These are phyloP conservation scores for Microcyclospora pomicola DNA, from an alignment of 2,329 filamentous ascomycete genomes.

Conservation along the genomic window DNA sequence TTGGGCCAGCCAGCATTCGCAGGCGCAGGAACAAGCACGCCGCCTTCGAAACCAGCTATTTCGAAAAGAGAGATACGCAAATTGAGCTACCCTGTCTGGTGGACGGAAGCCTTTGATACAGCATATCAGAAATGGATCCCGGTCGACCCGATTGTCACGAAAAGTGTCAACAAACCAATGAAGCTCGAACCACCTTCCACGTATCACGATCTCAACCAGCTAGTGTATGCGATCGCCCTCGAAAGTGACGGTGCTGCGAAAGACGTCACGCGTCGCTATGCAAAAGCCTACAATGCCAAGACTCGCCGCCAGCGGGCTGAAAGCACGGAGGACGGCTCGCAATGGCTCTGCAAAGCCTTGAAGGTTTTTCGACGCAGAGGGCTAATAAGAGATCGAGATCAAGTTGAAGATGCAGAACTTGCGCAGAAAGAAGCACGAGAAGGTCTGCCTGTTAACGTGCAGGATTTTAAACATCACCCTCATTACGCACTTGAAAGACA, in stretches of 20 bases:
- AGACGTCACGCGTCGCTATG: slow-evolving; percentile 80
- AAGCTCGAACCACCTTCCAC: slow-evolving; percentile 71
- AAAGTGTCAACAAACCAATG: slow-evolving; percentile 59
- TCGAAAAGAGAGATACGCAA: slow-evolving; percentile 42
- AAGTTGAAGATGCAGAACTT: slow-evolving; percentile 71
- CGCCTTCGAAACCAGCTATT: slow-evolving; percentile 1
- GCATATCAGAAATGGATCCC: slow-evolving; percentile 85
- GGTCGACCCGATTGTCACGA: slow-evolving; percentile 71
- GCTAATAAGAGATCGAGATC: slow-evolving; percentile 48
- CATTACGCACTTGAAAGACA: slow-evolving; percentile 65
- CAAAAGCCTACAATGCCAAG: slow-evolving; percentile 81
- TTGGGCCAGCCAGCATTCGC: slow-evolving; percentile 20
- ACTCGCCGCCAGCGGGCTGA: slow-evolving; percentile 74
- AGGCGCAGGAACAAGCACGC: neutral
- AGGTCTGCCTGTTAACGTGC: slow-evolving; percentile 33
- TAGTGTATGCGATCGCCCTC: slow-evolving; percentile 77
- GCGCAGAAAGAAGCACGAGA: slow-evolving; percentile 58
- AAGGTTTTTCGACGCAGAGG: slow-evolving; percentile 28
- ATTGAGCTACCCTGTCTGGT: slow-evolving; percentile 72
- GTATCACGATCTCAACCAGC: slow-evolving; percentile 54
- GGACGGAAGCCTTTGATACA: slow-evolving; percentile 82
- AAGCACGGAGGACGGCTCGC: slow-evolving; percentile 38
- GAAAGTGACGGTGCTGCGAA: slow-evolving; percentile 62
- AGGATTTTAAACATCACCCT: slow-evolving; percentile 29
- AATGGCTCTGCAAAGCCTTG: slow-evolving; percentile 42